Evolutionary conservation across 176 grass and related monocot species (phyloP).

Genomic region (Oryza rufipogon): DNA sequence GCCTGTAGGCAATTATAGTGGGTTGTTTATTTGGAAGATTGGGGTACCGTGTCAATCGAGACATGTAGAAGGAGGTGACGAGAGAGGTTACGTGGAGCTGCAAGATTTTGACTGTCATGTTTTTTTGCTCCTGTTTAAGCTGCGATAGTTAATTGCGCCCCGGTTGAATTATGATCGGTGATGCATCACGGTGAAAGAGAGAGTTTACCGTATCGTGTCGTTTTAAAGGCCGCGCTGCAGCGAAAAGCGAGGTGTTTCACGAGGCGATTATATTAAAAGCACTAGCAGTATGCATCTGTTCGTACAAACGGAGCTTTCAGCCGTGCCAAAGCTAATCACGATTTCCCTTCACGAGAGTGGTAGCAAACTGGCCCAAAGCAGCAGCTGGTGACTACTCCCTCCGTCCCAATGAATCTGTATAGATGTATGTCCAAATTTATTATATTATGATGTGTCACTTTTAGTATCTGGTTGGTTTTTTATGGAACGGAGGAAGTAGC

Average conservation of each 20-base stretch:
- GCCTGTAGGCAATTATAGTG: not conserved
- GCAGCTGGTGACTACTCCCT: not conserved
- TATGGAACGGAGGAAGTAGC: too few relatives aligned
- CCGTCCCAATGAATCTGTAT: too few relatives aligned
- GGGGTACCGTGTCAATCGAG: constrained; percentile 9
- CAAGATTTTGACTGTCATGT: not conserved
- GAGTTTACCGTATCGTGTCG: not conserved
- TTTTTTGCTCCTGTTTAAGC: not conserved
- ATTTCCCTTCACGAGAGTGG: not conserved
- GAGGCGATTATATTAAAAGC: not conserved
- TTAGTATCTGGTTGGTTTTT: too few relatives aligned
- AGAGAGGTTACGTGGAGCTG: constrained; percentile 21
- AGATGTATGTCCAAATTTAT: too few relatives aligned
- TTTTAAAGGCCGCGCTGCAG: not conserved
- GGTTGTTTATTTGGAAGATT: not conserved
- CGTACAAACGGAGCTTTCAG: not conserved
- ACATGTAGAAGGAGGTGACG: not conserved
- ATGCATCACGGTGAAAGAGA: not conserved
- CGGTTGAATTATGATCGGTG: not conserved
- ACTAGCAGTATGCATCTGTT: not conserved
- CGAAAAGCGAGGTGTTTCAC: not conserved
- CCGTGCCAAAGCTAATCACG: not conserved
- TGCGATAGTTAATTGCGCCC: not conserved
- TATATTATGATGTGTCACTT: too few relatives aligned
- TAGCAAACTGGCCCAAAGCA: not conserved